Evolutionary conservation across 805 yeast genomes (phyloP).

Genomic region (Metschnikowia borealis): DNA sequence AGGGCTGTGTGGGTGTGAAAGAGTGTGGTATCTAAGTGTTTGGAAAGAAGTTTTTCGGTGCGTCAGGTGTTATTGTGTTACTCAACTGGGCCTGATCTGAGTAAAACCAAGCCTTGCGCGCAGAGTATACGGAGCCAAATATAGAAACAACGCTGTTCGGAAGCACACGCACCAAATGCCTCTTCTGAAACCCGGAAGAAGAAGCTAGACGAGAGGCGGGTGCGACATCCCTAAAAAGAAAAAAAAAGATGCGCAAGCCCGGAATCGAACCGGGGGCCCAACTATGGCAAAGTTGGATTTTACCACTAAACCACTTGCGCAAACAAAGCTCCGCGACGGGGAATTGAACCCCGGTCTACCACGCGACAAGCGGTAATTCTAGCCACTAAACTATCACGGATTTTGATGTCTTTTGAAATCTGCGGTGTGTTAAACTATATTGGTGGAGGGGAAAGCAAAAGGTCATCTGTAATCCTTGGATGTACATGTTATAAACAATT

Average conservation of each 20-base stretch:
- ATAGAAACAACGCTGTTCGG: neutral
- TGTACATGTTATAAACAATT: too few relatives aligned
- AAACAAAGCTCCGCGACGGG: constrained; percentile 18
- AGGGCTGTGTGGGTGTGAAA: neutral
- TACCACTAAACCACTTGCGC: constrained; percentile 23
- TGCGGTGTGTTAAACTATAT: neutral
- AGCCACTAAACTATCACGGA: constrained; percentile 22
- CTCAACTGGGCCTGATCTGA: neutral
- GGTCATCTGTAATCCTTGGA: too few relatives aligned
- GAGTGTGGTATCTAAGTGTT: neutral
- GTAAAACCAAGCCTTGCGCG: neutral
- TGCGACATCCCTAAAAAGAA: neutral
- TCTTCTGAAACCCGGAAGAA: neutral
- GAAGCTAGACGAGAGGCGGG: neutral
- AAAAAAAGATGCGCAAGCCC: constrained; percentile 19
- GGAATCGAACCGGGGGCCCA: constrained; percentile 23
- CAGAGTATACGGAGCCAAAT: neutral
- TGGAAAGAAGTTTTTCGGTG: constrained; percentile 1
- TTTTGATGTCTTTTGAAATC: neutral
- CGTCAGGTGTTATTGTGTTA: constrained; percentile 4
- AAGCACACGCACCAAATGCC: neutral
- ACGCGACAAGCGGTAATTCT: constrained; percentile 23
- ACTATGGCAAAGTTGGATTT: constrained; percentile 21
- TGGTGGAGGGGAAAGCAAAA: too few relatives aligned
- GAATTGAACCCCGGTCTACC: constrained; percentile 23